Conservation (phyloP, 2,329 filamentous ascomycete genomes). For the Exophiala alcalophila region DNA sequence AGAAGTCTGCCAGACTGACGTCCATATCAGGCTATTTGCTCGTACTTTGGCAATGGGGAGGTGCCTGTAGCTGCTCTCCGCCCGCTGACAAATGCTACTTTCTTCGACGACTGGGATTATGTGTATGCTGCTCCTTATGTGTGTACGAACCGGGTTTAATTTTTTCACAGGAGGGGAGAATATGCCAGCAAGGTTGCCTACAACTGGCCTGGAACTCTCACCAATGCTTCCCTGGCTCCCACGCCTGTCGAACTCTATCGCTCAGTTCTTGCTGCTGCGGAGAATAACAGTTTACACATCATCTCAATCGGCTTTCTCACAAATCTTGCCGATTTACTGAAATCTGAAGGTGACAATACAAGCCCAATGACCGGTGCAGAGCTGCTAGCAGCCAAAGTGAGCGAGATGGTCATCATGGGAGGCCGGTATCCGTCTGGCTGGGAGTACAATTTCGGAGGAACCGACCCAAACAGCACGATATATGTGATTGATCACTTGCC, state of each 20-base stretch:
- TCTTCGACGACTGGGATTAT: conserved; percentile 15
- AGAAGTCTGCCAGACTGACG: too few relatives aligned
- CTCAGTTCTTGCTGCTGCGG: conserved; percentile 6
- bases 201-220: conserved; percentile 15
- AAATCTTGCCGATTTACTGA: conserved; percentile 6
- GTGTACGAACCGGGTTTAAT: neutral
- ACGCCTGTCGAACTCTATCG: conserved; percentile 13
- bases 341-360: conserved; percentile 8
- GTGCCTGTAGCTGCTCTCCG: conserved; percentile 9
- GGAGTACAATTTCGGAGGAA: conserved; percentile 14
- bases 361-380: conserved; percentile 7
- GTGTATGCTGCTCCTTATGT: conserved; percentile 4
- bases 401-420: conserved; percentile 13
- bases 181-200: conserved; percentile 13
- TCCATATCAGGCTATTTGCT: conserved; percentile 3
- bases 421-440: conserved; percentile 12
- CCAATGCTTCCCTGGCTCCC: conserved; percentile 9
- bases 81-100: conserved; percentile 8
- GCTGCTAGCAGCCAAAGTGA: conserved; percentile 8
- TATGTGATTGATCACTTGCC: conserved; percentile 10
- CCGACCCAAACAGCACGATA: conserved; percentile 8
- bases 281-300: conserved; percentile 9
- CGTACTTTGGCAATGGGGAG: conserved; percentile 11
- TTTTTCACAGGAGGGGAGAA: conserved; percentile 7
- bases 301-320: conserved; percentile 13